A percentile compares a stretch with the other conserved stretches of the same genome.
These are phyloP conservation scores for Chlamydomonas incerta DNA, from an alignment of 139 green algal genomes.

Conservation along the genomic window DNA sequence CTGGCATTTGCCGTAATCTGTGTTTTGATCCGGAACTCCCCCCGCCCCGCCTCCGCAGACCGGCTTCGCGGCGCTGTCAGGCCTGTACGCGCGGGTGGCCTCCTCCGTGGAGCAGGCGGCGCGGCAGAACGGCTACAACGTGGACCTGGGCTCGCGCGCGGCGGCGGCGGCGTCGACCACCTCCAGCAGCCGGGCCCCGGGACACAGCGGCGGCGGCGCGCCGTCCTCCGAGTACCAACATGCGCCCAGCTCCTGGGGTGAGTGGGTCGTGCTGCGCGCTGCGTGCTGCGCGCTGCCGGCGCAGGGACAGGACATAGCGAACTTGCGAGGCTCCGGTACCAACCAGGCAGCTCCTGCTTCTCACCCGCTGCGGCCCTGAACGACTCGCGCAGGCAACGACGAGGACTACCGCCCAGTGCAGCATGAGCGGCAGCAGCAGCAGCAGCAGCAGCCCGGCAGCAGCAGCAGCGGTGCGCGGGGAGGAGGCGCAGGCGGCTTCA, in stretches of 20 bases:
- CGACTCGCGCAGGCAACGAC: no score
- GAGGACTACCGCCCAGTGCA: no score
- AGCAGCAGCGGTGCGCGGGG: neutral
- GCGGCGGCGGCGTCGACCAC: slow-evolving; percentile 17
- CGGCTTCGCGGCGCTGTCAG: slow-evolving; percentile 59
- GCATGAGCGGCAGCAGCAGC: no score
- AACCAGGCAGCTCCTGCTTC: no score
- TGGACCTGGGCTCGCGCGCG: slow-evolving; percentile 60
- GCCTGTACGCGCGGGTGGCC: slow-evolving; percentile 68
- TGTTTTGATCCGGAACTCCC: neutral
- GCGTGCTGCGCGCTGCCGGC: no score
- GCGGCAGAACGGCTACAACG: slow-evolving; percentile 57
- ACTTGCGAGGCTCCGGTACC: no score
- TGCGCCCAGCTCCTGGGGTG: neutral
- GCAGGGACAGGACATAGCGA: no score
- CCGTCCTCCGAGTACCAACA: neutral
- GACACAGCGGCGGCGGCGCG: neutral
- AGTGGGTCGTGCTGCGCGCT: no score
- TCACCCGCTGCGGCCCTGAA: no score
- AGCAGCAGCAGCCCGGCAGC: no score
- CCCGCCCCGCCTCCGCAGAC: slow-evolving; percentile 23
- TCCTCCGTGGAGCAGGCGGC: slow-evolving; percentile 65
- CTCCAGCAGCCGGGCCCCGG: neutral
- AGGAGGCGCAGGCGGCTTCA: neutral
- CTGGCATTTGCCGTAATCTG: neutral